A percentile compares a stretch with the other conserved stretches of the same genome.
Conservation (phyloP, 2,329 filamentous ascomycete genomes). For the Zasmidium cellare region DNA sequence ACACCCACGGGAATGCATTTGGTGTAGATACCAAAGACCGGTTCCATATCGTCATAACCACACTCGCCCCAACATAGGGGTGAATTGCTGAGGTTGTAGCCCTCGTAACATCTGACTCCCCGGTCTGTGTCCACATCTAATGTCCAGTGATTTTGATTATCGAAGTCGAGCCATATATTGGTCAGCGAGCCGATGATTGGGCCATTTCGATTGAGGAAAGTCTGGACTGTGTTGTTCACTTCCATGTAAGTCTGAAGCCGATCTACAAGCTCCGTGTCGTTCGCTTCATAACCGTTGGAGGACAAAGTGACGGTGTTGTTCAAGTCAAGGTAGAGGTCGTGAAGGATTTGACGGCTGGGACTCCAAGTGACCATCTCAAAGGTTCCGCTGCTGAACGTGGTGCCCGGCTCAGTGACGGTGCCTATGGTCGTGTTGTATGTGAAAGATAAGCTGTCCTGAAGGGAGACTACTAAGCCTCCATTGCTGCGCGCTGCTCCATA, state of each 20-base stretch:
- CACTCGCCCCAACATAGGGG: neutral
- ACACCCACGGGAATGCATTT: constrained; percentile 23
- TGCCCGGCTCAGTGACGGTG: neutral
- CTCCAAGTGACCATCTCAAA: constrained; percentile 16
- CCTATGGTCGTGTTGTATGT: constrained; percentile 12
- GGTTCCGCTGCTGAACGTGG: neutral
- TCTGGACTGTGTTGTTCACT: constrained; percentile 15
- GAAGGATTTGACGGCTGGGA: constrained; percentile 25
- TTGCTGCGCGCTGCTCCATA: neutral
- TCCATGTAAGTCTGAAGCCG: neutral
- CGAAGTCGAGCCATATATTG: constrained; percentile 4
- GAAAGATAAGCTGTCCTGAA: constrained; percentile 8
- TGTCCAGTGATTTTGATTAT: neutral
- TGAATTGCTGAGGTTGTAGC: constrained; percentile 7
- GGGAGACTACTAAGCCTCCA: neutral
- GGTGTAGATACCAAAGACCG: constrained; percentile 11
- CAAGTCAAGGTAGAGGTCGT: neutral
- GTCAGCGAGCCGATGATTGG: constrained; percentile 14
- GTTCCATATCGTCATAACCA: neutral
- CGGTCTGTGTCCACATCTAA: constrained; percentile 5
- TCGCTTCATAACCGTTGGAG: neutral
- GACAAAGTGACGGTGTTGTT: neutral
- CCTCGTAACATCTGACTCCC: constrained; percentile 11
- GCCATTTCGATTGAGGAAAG: constrained; percentile 11
- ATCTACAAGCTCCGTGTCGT: neutral